Evolutionary conservation across 2,329 filamentous ascomycete species (phyloP), one percentile per base, ranked within the genome.

Genomic region (Triangularia setosa): DNA sequence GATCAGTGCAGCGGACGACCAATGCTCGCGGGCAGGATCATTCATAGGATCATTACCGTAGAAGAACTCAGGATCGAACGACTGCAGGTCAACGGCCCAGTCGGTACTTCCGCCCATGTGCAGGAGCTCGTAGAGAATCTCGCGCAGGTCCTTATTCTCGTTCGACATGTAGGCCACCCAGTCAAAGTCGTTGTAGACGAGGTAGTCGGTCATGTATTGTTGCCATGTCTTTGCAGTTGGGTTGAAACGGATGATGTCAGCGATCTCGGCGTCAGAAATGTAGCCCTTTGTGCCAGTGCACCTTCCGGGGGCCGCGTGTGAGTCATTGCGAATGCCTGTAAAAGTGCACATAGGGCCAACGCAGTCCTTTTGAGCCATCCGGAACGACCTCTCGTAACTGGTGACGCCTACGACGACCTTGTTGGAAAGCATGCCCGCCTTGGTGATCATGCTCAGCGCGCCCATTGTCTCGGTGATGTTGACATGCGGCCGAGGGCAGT

Each of bases 401-500:
- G 35, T 40, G n/a, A 53, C 40, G n/a, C n/a, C 35, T n/a, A 23
- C 24, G 7, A 30, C 56, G 14, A 40, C 16, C 35, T 40, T 40
- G 35, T 40, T 16, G 14, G 14, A 16, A 40, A 14, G 35, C 8
- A 35, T 16, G 5, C 60, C 54, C 6, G 27, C 63, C 35, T 67
- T 67, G 56, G 65, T 67, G 35, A 67, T 64, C 64, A 58, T 58
- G n/a, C 7, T 9, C 16, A 58, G 18, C 14, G 56, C 7, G 1
- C 14, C 8, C 8, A 18, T 23, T 3, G 56, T 58, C 23, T 58
- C 56, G n/a, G 28, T 58, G 11, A 58, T 28, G 56, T 58, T 58
- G 62, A 78, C 69, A 40, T 77, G 71, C 7, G 67, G 71, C 2
- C 75, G 71, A 0, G 79, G 70, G 60, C 75, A 78, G 35, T 75